phyloP scores from a whole-genome alignment of 2,329 filamentous ascomycete species.

The Parastagonospora nodorum region DNA sequence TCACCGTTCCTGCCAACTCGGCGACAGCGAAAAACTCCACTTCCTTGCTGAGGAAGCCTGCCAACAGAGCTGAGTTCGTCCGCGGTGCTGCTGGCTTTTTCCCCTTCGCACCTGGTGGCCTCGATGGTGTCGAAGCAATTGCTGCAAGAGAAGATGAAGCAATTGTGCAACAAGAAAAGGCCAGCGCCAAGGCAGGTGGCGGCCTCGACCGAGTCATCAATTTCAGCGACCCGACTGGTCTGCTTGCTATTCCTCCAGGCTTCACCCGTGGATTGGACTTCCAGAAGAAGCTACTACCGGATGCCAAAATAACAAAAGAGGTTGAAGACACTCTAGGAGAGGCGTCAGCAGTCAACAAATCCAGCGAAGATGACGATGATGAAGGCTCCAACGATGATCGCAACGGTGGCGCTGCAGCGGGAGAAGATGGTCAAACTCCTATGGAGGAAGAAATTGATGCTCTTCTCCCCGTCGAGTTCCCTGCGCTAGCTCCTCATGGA shows the following conservation, averaged over 20 bases:
- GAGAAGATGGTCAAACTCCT: conserved; percentile 53
- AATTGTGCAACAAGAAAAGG: conserved; percentile 56
- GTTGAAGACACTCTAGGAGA: conserved; percentile 68
- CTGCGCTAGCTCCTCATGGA: conserved; percentile 84
- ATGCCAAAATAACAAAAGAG: conserved; percentile 69
- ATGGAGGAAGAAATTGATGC: conserved; percentile 74
- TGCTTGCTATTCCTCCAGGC: conserved; percentile 83
- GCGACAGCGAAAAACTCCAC: conserved; percentile 96
- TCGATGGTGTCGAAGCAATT: conserved; percentile 84
- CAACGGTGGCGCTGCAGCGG: conserved; percentile 42
- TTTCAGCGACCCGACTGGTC: conserved; percentile 74
- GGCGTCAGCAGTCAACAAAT: conserved; percentile 44
- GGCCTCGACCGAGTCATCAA: conserved; percentile 85
- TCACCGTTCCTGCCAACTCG: conserved; percentile 86
- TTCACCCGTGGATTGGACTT: conserved; percentile 79
- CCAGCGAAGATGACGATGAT: conserved; percentile 28
- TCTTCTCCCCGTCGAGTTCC: conserved; percentile 89
- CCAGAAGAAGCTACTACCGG: conserved; percentile 61
- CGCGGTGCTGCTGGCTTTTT: conserved; percentile 92
- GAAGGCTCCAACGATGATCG: conserved; percentile 29
- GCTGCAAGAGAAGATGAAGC: conserved; percentile 82
- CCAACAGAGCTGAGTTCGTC: conserved; percentile 86
- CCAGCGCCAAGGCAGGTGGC: conserved; percentile 48
- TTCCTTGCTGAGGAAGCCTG: conserved; percentile 83
- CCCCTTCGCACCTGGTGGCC: conserved; percentile 87